Evolutionary conservation across 371 early-diverging fungal genomes (phyloP).

Genomic region (Zancudomyces culisetae): DNA sequence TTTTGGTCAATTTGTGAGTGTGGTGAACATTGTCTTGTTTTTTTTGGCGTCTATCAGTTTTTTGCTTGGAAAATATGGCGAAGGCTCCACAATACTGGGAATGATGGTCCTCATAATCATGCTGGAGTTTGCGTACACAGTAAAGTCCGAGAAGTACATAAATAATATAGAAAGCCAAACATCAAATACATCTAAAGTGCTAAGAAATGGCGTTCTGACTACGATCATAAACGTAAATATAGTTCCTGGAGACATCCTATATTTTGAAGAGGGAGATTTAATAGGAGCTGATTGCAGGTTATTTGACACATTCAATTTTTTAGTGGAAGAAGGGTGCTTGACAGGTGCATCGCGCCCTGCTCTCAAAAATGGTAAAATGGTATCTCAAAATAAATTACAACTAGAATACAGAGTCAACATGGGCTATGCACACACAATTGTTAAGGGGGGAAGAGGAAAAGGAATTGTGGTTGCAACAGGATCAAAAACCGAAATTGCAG

Average conservation of each 20-base stretch:
- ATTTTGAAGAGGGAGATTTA: constrained; percentile 68
- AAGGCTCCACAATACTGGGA: constrained; percentile 30
- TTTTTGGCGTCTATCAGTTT: constrained; percentile 6
- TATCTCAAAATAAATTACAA: constrained; percentile 28
- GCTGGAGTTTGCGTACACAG: constrained; percentile 69
- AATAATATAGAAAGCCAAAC: constrained; percentile 62
- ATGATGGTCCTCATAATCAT: constrained; percentile 51
- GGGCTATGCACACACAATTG: constrained; percentile 33
- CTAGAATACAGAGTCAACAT: constrained; percentile 36
- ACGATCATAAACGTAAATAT: constrained; percentile 44
- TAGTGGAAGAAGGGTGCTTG: constrained; percentile 63
- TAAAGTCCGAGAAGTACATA: constrained; percentile 68
- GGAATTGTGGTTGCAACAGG: constrained; percentile 61
- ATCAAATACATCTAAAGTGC: constrained; percentile 50
- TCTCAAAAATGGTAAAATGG: constrained; percentile 28
- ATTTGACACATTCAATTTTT: constrained; percentile 57
- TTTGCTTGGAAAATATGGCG: constrained; percentile 36
- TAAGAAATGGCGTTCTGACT: constrained; percentile 51
- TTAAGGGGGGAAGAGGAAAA: constrained; percentile 37
- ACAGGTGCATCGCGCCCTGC: constrained; percentile 70
- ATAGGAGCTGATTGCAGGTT: constrained; percentile 73
- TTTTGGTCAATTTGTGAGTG: not conserved
- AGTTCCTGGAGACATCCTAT: constrained; percentile 73
- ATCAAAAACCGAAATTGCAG: constrained; percentile 76
- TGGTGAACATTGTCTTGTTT: not conserved